Conservation (phyloP, 139 green algal species). For the Pseudopediastrum boryanum region DNA sequence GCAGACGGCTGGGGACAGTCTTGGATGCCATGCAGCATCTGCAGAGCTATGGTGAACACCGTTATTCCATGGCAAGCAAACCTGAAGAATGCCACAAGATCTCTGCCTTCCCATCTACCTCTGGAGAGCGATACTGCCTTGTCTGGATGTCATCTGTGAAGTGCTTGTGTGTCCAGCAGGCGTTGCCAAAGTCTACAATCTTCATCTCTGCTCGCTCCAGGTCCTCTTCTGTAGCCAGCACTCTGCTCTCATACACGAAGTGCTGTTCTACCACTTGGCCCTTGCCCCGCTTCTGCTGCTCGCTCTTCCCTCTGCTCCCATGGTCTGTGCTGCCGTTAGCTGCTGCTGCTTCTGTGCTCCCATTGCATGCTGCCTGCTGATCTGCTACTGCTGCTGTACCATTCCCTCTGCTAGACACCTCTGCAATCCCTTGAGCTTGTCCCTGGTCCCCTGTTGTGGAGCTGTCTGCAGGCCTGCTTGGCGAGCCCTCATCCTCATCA, state of each 20-base stretch:
- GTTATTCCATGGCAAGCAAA: too few species aligned
- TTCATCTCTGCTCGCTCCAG: constrained; percentile 66
- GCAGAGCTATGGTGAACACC: too few species aligned
- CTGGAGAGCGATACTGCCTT: constrained; percentile 95
- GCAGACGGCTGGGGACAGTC: too few species aligned
- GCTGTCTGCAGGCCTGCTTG: not conserved
- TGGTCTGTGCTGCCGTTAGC: not conserved
- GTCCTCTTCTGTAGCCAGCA: constrained; percentile 39
- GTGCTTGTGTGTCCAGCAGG: constrained; percentile 97
- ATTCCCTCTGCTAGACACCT: constrained; percentile 30
- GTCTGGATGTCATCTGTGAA: constrained; percentile 99
- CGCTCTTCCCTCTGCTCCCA: not conserved
- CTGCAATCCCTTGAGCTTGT: not conserved
- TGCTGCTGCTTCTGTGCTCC: not conserved
- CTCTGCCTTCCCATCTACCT: too few species aligned
- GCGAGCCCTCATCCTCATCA: too few species aligned
- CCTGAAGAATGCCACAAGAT: too few species aligned
- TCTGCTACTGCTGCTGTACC: constrained; percentile 7
- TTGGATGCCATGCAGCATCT: too few species aligned
- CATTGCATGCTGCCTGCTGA: constrained; percentile 11
- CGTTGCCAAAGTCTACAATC: constrained; percentile 99
- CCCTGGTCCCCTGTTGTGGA: not conserved
- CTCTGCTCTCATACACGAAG: constrained; percentile 38
- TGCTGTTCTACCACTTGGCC: not conserved
- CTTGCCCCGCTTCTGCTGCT: not conserved